These are phyloP conservation scores for Epichloe gansuensis DNA, from an alignment of 2,329 filamentous ascomycete species.

Conservation along the genomic window DNA sequence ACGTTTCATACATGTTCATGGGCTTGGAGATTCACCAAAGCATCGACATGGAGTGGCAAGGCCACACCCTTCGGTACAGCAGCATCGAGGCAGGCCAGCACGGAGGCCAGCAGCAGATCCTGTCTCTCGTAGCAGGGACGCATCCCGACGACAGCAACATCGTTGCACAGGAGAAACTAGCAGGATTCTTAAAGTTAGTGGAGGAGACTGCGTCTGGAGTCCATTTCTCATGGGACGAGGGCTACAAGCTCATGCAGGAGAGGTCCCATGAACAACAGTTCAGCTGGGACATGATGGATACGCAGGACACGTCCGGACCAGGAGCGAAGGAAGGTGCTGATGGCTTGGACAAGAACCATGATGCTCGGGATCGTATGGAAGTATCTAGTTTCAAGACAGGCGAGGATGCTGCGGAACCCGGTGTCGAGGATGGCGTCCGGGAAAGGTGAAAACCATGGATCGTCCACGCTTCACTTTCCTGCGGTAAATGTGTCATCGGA, in stretches of 20 bases:
- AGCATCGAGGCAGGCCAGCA: conserved; percentile 38
- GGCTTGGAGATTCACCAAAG: conserved; percentile 40
- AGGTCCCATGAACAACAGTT: conserved; percentile 15
- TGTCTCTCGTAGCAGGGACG: conserved; percentile 25
- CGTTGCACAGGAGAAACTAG: not conserved
- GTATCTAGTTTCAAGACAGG: too few species aligned
- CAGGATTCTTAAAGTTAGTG: conserved; percentile 16
- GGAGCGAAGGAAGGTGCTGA: not conserved
- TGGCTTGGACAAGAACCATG: not conserved
- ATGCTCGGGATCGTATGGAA: not conserved
- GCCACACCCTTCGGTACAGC: conserved; percentile 36
- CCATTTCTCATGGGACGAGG: conserved; percentile 23
- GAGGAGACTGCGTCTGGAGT: conserved; percentile 18
- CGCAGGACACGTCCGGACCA: not conserved
- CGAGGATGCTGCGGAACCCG: too few species aligned
- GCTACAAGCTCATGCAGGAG: conserved; percentile 16
- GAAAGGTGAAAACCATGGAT: too few species aligned
- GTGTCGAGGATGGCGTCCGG: too few species aligned
- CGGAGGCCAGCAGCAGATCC: conserved; percentile 36
- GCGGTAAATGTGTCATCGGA: not conserved
- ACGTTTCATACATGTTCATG: conserved; percentile 28
- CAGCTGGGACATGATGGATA: conserved; percentile 15
- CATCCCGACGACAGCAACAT: not conserved
- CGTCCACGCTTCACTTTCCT: too few species aligned
- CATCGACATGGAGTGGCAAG: conserved; percentile 27